Conservation (phyloP, 768 basidiomycete genomes). For the Holtermannia corniformis region DNA sequence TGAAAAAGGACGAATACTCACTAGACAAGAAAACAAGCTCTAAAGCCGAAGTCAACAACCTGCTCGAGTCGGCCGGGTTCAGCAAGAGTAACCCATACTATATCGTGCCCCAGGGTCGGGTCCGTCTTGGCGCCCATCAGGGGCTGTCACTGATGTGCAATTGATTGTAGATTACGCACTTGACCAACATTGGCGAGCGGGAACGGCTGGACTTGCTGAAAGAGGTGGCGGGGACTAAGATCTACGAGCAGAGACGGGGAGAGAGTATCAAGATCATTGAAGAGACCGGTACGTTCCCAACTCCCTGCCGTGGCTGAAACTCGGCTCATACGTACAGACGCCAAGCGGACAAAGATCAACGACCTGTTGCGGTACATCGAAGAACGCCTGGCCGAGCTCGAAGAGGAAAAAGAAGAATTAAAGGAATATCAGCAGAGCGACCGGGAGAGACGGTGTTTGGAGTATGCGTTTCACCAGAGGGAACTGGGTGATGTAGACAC, state of each 20-base stretch:
- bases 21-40: constrained; percentile 89
- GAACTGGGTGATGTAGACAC: constrained; percentile 83
- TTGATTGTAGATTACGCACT: constrained; percentile 73
- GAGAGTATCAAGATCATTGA: constrained; percentile 96
- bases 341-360: constrained; percentile 80
- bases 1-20: constrained; percentile 98
- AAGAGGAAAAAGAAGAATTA: constrained; percentile 95
- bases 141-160: constrained; percentile 3
- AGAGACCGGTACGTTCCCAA: constrained; percentile 54
- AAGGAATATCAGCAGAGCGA: constrained; percentile 91
- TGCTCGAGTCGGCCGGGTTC: constrained; percentile 94
- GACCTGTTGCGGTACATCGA: constrained; percentile 87
- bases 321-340: constrained; percentile 46
- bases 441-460: constrained; percentile 83
- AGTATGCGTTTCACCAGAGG: constrained; percentile 85
- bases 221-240: constrained; percentile 95
- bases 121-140: constrained; percentile 45
- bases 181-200: constrained; percentile 94
- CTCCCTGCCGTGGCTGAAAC: neutral
- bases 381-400: constrained; percentile 75
- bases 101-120: constrained; percentile 95
- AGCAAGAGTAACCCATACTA: constrained; percentile 98
- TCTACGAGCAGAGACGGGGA: constrained; percentile 85
- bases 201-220: constrained; percentile 90
- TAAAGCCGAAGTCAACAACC: constrained; percentile 95